Evolutionary conservation across 345 rosid genomes (phyloP).

Genomic region (Populus euphratica): DNA sequence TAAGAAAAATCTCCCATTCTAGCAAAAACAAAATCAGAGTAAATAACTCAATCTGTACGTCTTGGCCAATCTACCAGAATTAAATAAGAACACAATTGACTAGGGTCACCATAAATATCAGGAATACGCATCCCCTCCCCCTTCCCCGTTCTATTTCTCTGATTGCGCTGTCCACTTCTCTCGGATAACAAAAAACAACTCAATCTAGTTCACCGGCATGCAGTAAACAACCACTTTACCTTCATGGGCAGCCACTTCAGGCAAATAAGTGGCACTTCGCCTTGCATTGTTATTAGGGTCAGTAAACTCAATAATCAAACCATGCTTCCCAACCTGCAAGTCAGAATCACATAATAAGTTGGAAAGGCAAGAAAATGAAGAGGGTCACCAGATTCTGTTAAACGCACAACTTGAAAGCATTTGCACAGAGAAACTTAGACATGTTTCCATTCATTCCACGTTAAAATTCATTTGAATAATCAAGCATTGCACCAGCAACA

Average conservation of each 20-base stretch:
- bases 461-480: background rate
- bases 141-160: background rate
- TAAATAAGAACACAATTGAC: background rate
- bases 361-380: background rate
- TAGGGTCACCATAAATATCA: background rate
- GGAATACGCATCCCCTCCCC: too few species aligned
- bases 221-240: constrained; percentile 32
- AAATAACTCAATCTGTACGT: background rate
- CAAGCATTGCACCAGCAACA: background rate
- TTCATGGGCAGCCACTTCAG: constrained; percentile 98
- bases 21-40: too few species aligned
- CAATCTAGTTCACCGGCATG: background rate
- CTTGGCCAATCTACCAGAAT: background rate
- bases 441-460: background rate
- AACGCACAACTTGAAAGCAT: background rate
- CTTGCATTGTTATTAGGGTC: constrained; percentile 62
- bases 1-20: background rate
- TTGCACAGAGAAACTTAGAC: background rate
- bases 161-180: background rate
- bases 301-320: constrained; percentile 81
- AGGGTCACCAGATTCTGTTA: background rate
- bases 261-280: constrained; percentile 91
- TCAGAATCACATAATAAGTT: constrained; percentile 4
- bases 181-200: background rate
- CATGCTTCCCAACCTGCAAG: constrained; percentile 82